These are phyloP conservation scores for Apiospora hydei DNA, from an alignment of 2,329 filamentous ascomycete species.

Conservation along the genomic window DNA sequence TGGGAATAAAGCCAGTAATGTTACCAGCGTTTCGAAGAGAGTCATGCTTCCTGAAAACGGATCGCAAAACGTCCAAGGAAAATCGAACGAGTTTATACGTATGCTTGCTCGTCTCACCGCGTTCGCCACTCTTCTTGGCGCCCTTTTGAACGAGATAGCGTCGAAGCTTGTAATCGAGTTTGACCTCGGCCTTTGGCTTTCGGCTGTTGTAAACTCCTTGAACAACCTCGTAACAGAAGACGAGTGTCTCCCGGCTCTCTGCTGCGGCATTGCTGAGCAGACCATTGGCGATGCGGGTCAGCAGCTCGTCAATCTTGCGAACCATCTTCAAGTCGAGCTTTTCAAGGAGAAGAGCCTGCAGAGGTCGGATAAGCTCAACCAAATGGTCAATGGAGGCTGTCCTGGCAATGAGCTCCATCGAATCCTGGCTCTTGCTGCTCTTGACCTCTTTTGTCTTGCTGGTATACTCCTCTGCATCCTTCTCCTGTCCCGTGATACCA, in stretches of 20 bases:
- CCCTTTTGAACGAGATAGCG: conserved; percentile 84
- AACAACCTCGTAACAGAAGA: conserved; percentile 95
- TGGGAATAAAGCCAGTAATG: conserved; percentile 83
- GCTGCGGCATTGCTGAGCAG: conserved; percentile 82
- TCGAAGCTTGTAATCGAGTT: conserved; percentile 67
- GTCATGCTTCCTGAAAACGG: conserved; percentile 86
- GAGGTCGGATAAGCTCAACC: conserved; percentile 76
- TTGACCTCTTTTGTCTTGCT: conserved; percentile 98
- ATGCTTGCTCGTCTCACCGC: conserved; percentile 77
- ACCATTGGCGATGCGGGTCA: conserved; percentile 83
- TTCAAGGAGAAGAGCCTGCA: conserved; percentile 81
- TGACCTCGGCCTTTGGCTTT: conserved; percentile 58
- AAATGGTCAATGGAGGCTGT: conserved; percentile 79
- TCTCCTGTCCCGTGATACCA: conserved; percentile 89
- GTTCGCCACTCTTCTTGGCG: conserved; percentile 75
- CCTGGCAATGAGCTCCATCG: conserved; percentile 90
- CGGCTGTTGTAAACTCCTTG: conserved; percentile 80
- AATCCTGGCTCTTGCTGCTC: conserved; percentile 97
- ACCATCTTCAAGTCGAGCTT: conserved; percentile 84
- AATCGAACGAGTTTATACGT: conserved; percentile 90
- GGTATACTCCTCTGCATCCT: conserved; percentile 94
- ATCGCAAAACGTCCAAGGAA: conserved; percentile 83
- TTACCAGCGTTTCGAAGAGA: conserved; percentile 81
- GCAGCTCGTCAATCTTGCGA: conserved; percentile 88
- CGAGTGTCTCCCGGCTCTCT: conserved; percentile 80